These are phyloP conservation scores for Rhododendron simsii DNA, from an alignment of 148 eudicot genomes.

Conservation along the genomic window DNA sequence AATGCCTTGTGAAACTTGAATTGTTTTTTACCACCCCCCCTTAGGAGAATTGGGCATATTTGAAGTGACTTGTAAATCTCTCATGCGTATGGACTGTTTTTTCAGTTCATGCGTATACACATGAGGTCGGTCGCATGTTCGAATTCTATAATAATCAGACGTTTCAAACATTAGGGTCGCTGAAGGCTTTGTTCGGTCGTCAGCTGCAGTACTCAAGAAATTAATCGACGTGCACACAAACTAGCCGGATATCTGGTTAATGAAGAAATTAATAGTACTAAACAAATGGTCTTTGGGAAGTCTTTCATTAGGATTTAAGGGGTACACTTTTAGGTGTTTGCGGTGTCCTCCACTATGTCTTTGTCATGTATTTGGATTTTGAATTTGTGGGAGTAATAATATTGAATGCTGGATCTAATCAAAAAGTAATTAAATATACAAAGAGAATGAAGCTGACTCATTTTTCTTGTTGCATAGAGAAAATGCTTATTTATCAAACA, in stretches of 20 bases:
- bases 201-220: too few species aligned
- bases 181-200: too few species aligned
- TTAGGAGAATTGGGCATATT: not conserved
- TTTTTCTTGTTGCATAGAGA: not conserved
- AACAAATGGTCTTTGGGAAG: not conserved
- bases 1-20: slow-evolving; percentile 11
- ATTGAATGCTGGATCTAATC: not conserved
- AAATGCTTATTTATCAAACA: not conserved
- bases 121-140: too few species aligned
- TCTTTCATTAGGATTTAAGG: not conserved
- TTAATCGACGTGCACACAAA: too few species aligned
- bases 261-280: too few species aligned
- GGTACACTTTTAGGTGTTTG: not conserved
- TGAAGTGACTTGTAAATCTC: not conserved
- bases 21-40: not conserved
- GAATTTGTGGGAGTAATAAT: not conserved
- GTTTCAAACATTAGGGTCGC: too few species aligned
- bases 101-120: not conserved
- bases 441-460: not conserved
- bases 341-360: not conserved
- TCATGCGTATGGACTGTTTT: too few species aligned
- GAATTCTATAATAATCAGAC: too few species aligned
- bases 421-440: not conserved
- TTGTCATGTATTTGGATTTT: not conserved
- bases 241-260: too few species aligned